Evolutionary conservation across 2,329 filamentous ascomycete species (phyloP).

Genomic region (Trichoderma guizhouense): DNA sequence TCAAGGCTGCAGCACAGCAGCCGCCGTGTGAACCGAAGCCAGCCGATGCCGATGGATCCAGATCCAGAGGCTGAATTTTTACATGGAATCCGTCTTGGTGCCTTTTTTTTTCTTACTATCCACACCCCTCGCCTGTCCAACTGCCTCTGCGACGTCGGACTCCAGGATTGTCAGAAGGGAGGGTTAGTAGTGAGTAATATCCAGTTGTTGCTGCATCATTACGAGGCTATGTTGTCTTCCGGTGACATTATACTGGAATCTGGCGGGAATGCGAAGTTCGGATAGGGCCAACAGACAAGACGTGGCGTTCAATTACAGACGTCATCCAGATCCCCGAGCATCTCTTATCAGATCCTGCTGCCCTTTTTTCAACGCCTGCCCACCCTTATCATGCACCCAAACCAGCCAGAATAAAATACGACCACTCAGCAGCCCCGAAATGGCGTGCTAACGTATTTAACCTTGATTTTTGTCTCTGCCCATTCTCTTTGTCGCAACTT

Average conservation of each 20-base stretch:
- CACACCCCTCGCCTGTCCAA: slow-evolving; percentile 1
- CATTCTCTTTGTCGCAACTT: not conserved
- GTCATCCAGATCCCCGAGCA: not conserved
- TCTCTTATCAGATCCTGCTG: not conserved
- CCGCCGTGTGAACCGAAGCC: slow-evolving; percentile 18
- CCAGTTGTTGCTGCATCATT: not conserved
- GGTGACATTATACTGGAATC: not conserved
- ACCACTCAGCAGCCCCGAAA: slow-evolving; percentile 6
- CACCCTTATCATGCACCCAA: not conserved
- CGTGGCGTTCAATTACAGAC: not conserved
- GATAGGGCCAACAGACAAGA: not conserved
- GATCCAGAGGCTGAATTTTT: slow-evolving; percentile 4
- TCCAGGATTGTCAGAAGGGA: not conserved
- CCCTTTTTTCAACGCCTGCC: not conserved
- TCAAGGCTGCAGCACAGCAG: not conserved
- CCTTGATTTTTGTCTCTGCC: slow-evolving; percentile 12
- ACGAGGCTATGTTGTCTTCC: not conserved
- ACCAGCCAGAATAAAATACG: not conserved
- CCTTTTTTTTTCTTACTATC: not conserved
- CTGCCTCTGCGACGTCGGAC: slow-evolving; percentile 10
- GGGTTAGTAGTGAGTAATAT: not conserved
- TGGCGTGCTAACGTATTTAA: slow-evolving; percentile 5
- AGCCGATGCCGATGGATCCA: slow-evolving; percentile 13
- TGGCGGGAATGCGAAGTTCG: not conserved
- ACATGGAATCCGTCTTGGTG: not conserved